phyloP scores from a whole-genome alignment of 352 stramenopile genomes.

The Pythium chondricola region DNA sequence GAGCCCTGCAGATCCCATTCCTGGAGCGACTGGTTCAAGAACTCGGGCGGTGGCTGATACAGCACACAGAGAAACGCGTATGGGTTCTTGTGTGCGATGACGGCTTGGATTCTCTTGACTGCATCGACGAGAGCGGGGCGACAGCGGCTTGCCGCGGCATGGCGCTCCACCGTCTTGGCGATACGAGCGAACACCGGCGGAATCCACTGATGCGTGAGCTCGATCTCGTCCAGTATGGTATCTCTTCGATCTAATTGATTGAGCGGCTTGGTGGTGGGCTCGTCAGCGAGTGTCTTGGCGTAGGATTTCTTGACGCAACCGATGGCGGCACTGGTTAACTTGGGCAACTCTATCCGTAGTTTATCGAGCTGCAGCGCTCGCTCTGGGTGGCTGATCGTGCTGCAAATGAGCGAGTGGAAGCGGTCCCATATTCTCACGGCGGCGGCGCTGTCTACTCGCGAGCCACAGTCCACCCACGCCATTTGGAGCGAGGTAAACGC shows the following conservation, averaged over 20 bases:
- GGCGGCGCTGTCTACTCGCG: conserved; percentile 4
- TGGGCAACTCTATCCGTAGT: conserved; percentile 7
- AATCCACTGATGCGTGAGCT: conserved; percentile 19
- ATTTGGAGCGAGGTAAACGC: conserved; percentile 13
- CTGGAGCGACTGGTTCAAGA: not conserved
- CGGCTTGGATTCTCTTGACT: conserved; percentile 2
- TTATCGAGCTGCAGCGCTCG: conserved; percentile 5
- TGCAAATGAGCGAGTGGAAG: conserved; percentile 6
- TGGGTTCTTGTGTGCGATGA: conserved; percentile 15
- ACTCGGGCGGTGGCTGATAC: conserved; percentile 13
- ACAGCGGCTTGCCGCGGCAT: conserved; percentile 3
- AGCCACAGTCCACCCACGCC: conserved; percentile 15
- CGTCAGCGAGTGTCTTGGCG: not conserved
- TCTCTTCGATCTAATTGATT: no score
- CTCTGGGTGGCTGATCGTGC: not conserved
- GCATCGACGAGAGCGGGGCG: conserved; percentile 3
- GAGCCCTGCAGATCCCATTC: conserved; percentile 2
- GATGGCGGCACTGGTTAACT: not conserved
- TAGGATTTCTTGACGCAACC: not conserved
- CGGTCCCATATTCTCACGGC: conserved; percentile 15
- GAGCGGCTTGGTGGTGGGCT: not conserved
- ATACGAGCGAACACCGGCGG: conserved; percentile 12
- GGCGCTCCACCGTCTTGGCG: conserved; percentile 12
- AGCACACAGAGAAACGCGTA: conserved; percentile 17
- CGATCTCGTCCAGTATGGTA: no score